These are phyloP conservation scores for Nepenthes alata DNA, from an alignment of 179 eudicot species.

Conservation along the genomic window DNA sequence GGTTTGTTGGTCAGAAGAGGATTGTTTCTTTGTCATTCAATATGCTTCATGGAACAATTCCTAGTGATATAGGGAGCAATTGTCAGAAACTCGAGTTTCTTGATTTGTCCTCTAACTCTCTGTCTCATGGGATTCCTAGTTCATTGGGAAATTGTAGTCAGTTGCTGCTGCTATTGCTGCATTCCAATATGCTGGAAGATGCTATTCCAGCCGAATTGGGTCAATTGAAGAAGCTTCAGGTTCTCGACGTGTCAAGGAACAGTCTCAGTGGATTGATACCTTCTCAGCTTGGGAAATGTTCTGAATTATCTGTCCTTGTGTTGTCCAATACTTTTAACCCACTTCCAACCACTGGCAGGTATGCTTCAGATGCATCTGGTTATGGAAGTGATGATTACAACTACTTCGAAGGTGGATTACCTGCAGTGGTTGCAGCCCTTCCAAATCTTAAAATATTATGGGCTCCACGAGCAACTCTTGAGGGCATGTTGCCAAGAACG, in stretches of 20 bases:
- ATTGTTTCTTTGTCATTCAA: constrained; percentile 47
- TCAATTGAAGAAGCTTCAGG: constrained; percentile 29
- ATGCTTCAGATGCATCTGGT: background rate
- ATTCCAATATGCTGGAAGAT: constrained; percentile 39
- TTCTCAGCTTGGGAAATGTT: constrained; percentile 32
- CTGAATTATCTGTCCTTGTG: constrained; percentile 34
- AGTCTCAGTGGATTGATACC: constrained; percentile 48
- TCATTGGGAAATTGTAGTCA: constrained; percentile 39
- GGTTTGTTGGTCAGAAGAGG: constrained; percentile 34
- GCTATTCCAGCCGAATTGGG: constrained; percentile 44
- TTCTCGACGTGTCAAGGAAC: constrained; percentile 50
- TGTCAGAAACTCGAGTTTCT: constrained; percentile 45
- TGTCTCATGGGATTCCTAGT: constrained; percentile 30
- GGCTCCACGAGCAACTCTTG: constrained; percentile 20
- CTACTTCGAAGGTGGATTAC: constrained; percentile 17
- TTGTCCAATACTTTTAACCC: constrained; percentile 42
- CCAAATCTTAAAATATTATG: constrained; percentile 21
- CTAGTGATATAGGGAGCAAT: constrained; percentile 28
- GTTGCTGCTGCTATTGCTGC: constrained; percentile 33
- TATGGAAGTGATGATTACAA: constrained; percentile 1
- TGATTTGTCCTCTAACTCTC: constrained; percentile 40
- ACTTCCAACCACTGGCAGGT: constrained; percentile 10
- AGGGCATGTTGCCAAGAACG: constrained; percentile 14
- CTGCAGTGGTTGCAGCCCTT: constrained; percentile 11
- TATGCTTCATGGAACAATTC: constrained; percentile 27